Conservation (phyloP, 345 rosid species). For the Carallia brachiata region DNA sequence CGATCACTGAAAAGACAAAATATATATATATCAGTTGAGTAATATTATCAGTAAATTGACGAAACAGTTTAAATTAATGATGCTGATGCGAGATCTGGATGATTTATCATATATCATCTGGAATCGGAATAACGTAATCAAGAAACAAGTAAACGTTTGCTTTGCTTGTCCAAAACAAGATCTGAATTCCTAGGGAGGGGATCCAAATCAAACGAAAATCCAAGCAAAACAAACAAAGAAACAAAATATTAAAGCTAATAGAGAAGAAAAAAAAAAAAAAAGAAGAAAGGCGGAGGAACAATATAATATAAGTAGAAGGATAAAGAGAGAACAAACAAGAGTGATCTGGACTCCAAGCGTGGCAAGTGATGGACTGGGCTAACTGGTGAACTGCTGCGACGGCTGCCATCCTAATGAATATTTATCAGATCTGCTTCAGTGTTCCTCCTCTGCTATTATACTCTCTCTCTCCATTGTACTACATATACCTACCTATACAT, state of each 20-base stretch:
- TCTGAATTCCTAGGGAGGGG: no score
- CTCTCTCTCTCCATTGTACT: not conserved
- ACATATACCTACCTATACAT: no score
- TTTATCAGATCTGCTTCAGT: not conserved
- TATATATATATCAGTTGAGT: not conserved
- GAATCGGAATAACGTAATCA: no score
- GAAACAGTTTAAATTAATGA: not conserved
- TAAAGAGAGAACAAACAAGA: constrained; percentile 60
- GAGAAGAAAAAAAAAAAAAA: not conserved
- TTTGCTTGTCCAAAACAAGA: no score
- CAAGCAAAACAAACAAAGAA: not conserved
- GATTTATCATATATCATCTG: not conserved
- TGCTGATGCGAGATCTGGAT: not conserved
- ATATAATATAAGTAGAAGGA: not conserved
- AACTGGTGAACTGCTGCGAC: constrained; percentile 67
- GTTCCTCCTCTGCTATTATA: not conserved
- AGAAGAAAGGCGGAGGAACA: not conserved
- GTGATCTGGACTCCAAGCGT: constrained; percentile 94
- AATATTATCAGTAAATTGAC: not conserved
- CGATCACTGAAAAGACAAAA: constrained; percentile 59
- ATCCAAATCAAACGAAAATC: not conserved
- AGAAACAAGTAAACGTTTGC: no score
- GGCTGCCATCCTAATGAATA: constrained; percentile 52
- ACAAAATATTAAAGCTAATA: not conserved
- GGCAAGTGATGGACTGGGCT: constrained; percentile 90